Percentiles rank a stretch among this genome's conserved stretches.
These are phyloP conservation scores for Fusarium nygamai DNA, from an alignment of 2,329 filamentous ascomycete species.

Conservation along the genomic window DNA sequence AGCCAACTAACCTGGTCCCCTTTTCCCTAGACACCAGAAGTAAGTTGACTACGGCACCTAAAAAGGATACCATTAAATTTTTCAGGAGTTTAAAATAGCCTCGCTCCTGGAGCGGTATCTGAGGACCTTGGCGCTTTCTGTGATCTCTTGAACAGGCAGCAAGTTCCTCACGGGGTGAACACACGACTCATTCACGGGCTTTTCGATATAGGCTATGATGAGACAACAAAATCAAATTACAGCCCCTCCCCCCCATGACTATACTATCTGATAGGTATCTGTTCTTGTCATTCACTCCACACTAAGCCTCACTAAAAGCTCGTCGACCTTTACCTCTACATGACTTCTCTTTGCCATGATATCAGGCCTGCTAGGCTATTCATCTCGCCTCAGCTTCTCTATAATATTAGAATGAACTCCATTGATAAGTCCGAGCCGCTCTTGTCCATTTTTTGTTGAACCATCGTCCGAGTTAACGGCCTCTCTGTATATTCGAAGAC, in stretches of 20 bases:
- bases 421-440: accelerated
- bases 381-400: neutral
- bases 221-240: neutral
- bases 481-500: accelerated
- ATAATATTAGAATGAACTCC: accelerated
- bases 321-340: neutral
- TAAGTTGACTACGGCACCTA: accelerated
- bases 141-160: neutral
- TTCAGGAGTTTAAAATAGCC: accelerated
- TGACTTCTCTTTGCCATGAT: neutral
- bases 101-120: accelerated
- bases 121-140: accelerated
- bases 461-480: no score
- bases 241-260: accelerated
- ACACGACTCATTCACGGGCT: accelerated
- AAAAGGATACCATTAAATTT: accelerated
- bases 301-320: accelerated
- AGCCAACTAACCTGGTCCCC: accelerated
- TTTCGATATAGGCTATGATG: neutral
- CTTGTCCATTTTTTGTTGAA: accelerated
- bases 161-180: neutral
- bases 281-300: accelerated
- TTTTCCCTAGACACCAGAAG: neutral
- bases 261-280: accelerated
- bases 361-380: accelerated